Base-by-base conservation (phyloP, 805 yeast genomes). In the Suhomyces sp. region DNA sequence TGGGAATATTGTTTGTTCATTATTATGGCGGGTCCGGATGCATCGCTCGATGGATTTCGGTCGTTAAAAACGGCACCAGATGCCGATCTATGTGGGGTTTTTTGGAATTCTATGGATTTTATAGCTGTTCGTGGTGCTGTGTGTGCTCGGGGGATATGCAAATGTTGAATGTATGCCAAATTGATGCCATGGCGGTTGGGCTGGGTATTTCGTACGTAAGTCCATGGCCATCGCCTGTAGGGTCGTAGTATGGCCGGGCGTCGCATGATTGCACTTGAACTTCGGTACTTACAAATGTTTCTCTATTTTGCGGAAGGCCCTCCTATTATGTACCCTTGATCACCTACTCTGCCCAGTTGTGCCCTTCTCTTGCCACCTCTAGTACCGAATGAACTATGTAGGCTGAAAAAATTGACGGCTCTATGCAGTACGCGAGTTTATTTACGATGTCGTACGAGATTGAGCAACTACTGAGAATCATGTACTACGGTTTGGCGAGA, bases 1-100 rank as follows among this genome's bases (percentile, higher is more conserved):
- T 51, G 53, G 5, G 53, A 29, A 15, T 50, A 49, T 22, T 48
- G 45, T 12, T 53, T 49, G 24, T 51, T 50, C 15, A 55, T 40
- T 3, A 55, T 45, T 10, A 51, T 22, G 24, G 52, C 40, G 5
- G 50, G 17, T 12, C 31, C 48, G 19, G 10, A 24, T n/a, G 27
- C 27, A 22, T 42, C 23, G 27, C n/a, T 42, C 31, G 29, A 8
- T 24, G 15, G 19, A n/a, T 9, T 24, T 42, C 6, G 13, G 2
- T 23, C 26, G 17, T 22, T 17, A 42, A 42, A 17, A 13, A 5
- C 46, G 27, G 31, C 44, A 13, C 23, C 17, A 33, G 36, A 33
- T 8, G 36, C 36, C 36, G 36, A 33, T 33, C 36, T 33, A n/a
- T 33, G 17, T 17, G 6, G 36, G 2, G 23, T 15, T 38, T 12